Evolutionary conservation across 2,329 filamentous ascomycete species (phyloP).

Genomic region (Paecilomyces fulvus): DNA sequence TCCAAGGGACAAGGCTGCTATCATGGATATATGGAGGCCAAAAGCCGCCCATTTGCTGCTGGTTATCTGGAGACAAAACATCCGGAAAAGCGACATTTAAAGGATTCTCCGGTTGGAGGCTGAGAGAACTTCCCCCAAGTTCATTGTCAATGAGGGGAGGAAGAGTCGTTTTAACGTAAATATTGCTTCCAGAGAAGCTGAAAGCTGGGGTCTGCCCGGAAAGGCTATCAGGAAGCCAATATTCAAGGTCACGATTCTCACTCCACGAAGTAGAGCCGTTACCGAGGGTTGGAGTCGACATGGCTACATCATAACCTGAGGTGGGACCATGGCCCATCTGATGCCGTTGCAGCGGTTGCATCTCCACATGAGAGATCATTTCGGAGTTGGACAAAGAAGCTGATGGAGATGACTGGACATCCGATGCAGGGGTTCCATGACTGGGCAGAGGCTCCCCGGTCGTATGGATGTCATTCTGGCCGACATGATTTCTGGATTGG

Average conservation of each 20-base stretch:
- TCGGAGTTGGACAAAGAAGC: neutral
- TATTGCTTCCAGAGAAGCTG: constrained; percentile 26
- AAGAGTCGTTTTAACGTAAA: constrained; percentile 25
- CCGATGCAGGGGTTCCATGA: neutral
- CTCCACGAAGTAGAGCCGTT: constrained; percentile 17
- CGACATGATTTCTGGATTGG: constrained; percentile 1
- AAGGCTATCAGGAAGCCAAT: constrained; percentile 29
- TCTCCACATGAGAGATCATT: neutral
- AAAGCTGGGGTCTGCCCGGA: constrained; percentile 24
- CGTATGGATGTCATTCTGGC: neutral
- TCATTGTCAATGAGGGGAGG: constrained; percentile 24
- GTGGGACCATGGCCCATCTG: neutral
- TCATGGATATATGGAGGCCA: constrained; percentile 35
- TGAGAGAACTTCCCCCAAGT: constrained; percentile 12
- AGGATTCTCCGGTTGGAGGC: constrained; percentile 11
- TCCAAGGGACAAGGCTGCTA: constrained; percentile 32
- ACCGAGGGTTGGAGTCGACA: constrained; percentile 6
- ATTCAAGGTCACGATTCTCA: constrained; percentile 22
- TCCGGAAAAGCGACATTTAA: constrained; percentile 12
- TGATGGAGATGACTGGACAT: neutral
- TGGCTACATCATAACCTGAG: neutral
- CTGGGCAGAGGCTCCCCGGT: neutral
- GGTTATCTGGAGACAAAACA: constrained; percentile 11
- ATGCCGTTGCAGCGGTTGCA: neutral
- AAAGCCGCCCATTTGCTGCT: constrained; percentile 16